These are phyloP conservation scores for Cinnamomum chago DNA, from an alignment of 164 flowering plant genomes.

Conservation along the genomic window DNA sequence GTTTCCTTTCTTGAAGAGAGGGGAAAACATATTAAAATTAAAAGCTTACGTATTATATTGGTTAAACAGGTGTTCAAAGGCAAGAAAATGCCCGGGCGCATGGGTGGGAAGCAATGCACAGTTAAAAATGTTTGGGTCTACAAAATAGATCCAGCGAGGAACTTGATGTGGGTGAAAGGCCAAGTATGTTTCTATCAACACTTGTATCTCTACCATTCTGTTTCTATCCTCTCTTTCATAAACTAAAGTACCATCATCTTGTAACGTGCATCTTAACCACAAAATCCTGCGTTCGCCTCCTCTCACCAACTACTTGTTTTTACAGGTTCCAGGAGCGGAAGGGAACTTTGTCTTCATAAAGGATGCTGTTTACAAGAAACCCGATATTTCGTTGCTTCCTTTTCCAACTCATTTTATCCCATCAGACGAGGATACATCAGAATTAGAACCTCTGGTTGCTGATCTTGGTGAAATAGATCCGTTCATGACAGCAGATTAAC, in stretches of 20 bases:
- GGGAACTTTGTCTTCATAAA: conserved; percentile 89
- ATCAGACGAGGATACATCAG: conserved; percentile 52
- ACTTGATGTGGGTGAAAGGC: conserved; percentile 91
- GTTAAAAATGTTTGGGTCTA: conserved; percentile 90
- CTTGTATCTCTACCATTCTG: not conserved
- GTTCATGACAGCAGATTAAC: conserved; percentile 84
- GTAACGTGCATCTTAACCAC: not conserved
- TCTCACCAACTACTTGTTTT: not conserved
- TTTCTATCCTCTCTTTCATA: not conserved
- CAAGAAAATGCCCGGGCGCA: conserved; percentile 94
- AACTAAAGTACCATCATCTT: too few relatives aligned
- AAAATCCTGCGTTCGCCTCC: not conserved
- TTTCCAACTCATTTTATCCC: conserved; percentile 76
- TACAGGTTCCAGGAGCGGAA: conserved; percentile 90
- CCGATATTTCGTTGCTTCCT: conserved; percentile 66
- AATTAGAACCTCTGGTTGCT: conserved; percentile 66
- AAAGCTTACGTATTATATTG: not conserved
- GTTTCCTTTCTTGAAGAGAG: too few relatives aligned
- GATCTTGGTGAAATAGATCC: conserved; percentile 95
- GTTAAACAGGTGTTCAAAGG: conserved; percentile 71
- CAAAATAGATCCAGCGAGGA: conserved; percentile 84
- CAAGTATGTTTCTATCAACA: conserved; percentile 43
- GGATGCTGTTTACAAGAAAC: conserved; percentile 83
- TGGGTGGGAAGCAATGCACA: conserved; percentile 82
- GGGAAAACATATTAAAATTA: too few relatives aligned